Evolutionary conservation across 306 rosid species (phyloP).

Genomic region (Cicer pinnatifidum): DNA sequence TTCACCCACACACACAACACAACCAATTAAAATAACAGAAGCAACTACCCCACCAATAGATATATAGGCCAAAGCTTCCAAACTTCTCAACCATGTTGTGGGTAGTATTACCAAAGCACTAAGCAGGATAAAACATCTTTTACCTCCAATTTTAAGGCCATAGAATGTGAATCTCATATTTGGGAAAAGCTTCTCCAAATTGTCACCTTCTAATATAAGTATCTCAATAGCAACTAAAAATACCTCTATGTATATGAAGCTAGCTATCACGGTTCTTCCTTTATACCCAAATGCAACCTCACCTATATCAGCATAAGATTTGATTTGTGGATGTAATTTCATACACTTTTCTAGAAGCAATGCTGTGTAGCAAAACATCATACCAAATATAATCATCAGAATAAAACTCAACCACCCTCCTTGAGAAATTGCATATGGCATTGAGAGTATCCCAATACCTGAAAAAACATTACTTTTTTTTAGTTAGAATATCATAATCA

Average conservation of each 20-base stretch:
- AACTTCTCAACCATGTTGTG: conserved; percentile 69
- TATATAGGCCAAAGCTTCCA: conserved; percentile 61
- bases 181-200: conserved; percentile 64
- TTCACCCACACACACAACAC: conserved; percentile 64
- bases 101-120: conserved; percentile 62
- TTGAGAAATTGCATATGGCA: conserved; percentile 73
- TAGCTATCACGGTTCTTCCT: conserved; percentile 57
- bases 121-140: conserved; percentile 53
- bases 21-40: conserved; percentile 49
- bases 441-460: conserved; percentile 80
- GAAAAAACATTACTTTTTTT: background rate
- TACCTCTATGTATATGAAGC: conserved; percentile 56
- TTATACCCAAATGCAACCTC: conserved; percentile 61
- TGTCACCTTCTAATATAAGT: conserved; percentile 77
- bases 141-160: conserved; percentile 48
- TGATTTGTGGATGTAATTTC: conserved; percentile 48
- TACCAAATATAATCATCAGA: conserved; percentile 53
- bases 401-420: conserved; percentile 78
- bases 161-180: conserved; percentile 4
- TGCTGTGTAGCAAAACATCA: conserved; percentile 67
- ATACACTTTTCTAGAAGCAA: conserved; percentile 65
- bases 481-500: too few species aligned
- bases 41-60: conserved; percentile 77
- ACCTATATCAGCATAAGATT: conserved; percentile 70
- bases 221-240: conserved; percentile 62